Evolutionary conservation across 1,139 yeast genomes (phyloP).

Genomic region (Candida dubliniensis): DNA sequence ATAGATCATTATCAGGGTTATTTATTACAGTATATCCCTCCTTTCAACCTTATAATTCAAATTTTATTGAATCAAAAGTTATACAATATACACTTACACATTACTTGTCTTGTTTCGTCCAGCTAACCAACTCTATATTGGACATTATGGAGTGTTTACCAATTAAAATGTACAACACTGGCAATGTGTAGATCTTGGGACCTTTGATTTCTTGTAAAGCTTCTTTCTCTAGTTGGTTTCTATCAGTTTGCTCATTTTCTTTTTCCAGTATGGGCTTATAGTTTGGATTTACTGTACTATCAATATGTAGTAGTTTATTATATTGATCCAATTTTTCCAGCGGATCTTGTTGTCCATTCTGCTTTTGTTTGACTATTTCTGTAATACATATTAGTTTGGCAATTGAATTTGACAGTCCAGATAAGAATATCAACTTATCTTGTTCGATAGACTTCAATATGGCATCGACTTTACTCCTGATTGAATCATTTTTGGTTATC

Average conservation of each 20-base stretch:
- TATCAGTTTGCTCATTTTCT: slow-evolving; percentile 4
- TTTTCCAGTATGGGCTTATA: slow-evolving; percentile 4
- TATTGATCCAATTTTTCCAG: slow-evolving; percentile 8
- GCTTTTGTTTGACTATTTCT: slow-evolving; percentile 26
- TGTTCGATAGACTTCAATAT: slow-evolving; percentile 13
- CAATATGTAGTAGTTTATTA: slow-evolving; percentile 11
- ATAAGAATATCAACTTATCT: slow-evolving; percentile 16
- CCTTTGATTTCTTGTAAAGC: slow-evolving; percentile 15
- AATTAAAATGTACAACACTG: slow-evolving; percentile 21
- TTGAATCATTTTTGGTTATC: slow-evolving; percentile 29
- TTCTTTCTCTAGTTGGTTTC: slow-evolving; percentile 7
- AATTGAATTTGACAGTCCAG: slow-evolving; percentile 21
- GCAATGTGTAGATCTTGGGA: slow-evolving; percentile 20
- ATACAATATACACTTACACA: neutral
- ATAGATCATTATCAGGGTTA: too few species aligned
- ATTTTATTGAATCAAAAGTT: neutral
- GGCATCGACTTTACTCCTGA: slow-evolving; percentile 21
- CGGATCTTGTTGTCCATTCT: neutral
- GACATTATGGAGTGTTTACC: slow-evolving; percentile 5
- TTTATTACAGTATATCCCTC: too few species aligned
- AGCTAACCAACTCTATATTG: slow-evolving; percentile 10
- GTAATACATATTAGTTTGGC: slow-evolving; percentile 27
- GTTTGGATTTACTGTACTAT: slow-evolving; percentile 14
- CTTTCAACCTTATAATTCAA: neutral
- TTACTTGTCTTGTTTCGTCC: slow-evolving; percentile 17